Evolutionary conservation across 208 protist species (phyloP).

Genomic region (Wallacemonas sp.): DNA sequence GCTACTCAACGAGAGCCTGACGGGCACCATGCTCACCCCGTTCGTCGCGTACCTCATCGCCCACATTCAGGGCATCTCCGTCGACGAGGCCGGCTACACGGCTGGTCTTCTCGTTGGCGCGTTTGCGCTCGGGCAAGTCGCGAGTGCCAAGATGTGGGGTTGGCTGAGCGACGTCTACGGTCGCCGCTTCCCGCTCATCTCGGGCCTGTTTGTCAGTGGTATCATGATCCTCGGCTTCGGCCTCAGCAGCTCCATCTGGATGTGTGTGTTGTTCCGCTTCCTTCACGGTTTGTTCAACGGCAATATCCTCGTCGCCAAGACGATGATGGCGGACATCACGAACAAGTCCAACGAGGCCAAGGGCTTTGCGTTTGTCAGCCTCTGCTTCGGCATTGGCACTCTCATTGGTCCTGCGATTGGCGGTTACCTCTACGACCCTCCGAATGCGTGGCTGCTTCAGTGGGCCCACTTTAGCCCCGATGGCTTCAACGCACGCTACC

Average conservation of each 20-base stretch:
- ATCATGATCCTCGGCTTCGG: conserved; percentile 73
- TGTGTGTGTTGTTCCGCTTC: conserved; percentile 53
- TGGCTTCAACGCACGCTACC: conserved; percentile 43
- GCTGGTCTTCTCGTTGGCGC: conserved; percentile 43
- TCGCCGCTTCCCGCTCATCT: conserved; percentile 46
- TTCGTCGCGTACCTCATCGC: conserved; percentile 61
- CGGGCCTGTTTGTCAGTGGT: conserved; percentile 60
- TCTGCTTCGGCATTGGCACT: conserved; percentile 65
- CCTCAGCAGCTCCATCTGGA: conserved; percentile 50
- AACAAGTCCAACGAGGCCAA: conserved; percentile 62
- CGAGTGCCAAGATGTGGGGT: conserved; percentile 57
- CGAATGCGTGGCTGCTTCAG: conserved; percentile 20
- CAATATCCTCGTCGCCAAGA: conserved; percentile 81
- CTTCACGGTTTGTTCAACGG: conserved; percentile 74
- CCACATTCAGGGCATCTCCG: conserved; percentile 27
- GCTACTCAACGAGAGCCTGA: conserved; percentile 63
- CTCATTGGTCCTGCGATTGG: conserved; percentile 61
- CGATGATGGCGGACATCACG: conserved; percentile 77
- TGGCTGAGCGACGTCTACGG: conserved; percentile 67
- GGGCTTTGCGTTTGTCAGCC: conserved; percentile 96
- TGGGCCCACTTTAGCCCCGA: conserved; percentile 35
- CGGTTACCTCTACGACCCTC: conserved; percentile 68
- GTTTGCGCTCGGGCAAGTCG: conserved; percentile 68
- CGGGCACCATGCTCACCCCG: conserved; percentile 57
- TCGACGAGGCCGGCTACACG: conserved; percentile 61